Percentiles rank a stretch among this genome's conserved stretches.
These are phyloP conservation scores for Teunomyces lycoperdinae DNA, from an alignment of 805 yeast genomes.

Conservation along the genomic window DNA sequence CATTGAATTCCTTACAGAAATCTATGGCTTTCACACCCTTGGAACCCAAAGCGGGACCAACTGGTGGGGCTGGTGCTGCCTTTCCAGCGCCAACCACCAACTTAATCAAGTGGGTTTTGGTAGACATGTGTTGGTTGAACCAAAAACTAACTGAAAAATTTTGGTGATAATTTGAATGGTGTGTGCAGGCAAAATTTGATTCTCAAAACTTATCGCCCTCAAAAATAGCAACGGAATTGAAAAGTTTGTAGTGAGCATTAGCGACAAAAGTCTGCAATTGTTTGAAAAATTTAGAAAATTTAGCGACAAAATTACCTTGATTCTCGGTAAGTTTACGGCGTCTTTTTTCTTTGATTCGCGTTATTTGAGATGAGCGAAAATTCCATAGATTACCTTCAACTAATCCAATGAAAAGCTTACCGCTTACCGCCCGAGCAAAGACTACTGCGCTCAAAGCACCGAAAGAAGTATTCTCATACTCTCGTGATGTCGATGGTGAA, in stretches of 20 bases:
- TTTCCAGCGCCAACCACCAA: conserved; percentile 95
- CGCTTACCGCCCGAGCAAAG: conserved; percentile 49
- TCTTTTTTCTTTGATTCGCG: background rate
- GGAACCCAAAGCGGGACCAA: conserved; percentile 97
- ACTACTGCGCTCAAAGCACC: conserved; percentile 81
- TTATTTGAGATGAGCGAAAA: conserved; percentile 1
- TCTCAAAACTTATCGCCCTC: too few relatives aligned
- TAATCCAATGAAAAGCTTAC: conserved; percentile 17
- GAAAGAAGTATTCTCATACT: conserved; percentile 68
- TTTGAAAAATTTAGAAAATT: background rate
- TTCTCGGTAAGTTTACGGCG: background rate
- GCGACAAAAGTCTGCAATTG: background rate
- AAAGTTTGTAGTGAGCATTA: background rate
- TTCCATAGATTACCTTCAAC: background rate
- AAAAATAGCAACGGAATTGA: background rate
- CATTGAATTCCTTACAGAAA: conserved; percentile 97
- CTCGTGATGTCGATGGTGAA: conserved; percentile 55
- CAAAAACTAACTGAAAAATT: conserved; percentile 1
- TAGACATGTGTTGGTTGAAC: conserved; percentile 20
- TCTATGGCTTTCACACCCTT: conserved; percentile 98
- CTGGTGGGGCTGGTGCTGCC: conserved; percentile 98
- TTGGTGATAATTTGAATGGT: background rate
- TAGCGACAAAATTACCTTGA: background rate
- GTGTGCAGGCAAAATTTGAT: background rate
- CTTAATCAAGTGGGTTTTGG: conserved; percentile 72